Evolutionary conservation across 1,284 basidiomycete genomes (phyloP).

Genomic region (Volvariella volvacea): DNA sequence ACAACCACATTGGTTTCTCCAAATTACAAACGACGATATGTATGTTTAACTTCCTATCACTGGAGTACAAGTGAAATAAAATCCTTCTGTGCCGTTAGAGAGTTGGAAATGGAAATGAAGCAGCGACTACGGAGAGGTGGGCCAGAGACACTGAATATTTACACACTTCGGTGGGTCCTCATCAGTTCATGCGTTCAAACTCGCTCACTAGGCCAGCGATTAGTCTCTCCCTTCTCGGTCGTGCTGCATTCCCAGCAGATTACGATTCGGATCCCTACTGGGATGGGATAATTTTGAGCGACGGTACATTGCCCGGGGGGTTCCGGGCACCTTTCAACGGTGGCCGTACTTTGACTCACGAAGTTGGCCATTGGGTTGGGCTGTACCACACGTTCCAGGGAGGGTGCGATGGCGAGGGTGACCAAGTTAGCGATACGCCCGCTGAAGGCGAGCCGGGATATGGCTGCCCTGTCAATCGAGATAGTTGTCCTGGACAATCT

Average conservation of each 20-base stretch:
- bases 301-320: neutral
- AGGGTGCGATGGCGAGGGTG: conserved; percentile 6
- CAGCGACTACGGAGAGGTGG: neutral
- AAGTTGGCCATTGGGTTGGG: conserved; percentile 2
- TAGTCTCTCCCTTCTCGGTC: neutral
- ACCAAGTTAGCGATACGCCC: conserved; percentile 7
- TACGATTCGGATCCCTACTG: neutral
- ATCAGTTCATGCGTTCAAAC: neutral
- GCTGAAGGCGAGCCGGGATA: neutral
- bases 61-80: too few relatives aligned
- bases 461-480: conserved; percentile 8
- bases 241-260: neutral
- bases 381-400: conserved; percentile 1
- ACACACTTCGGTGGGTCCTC: neutral
- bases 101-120: neutral
- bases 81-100: neutral
- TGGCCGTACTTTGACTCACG: conserved; percentile 3
- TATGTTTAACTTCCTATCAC: too few relatives aligned
- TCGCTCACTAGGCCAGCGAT: neutral
- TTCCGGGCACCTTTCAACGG: neutral
- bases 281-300: neutral
- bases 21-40: too few relatives aligned
- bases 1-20: neutral
- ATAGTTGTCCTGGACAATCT: conserved; percentile 5
- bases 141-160: neutral